A percentile compares a stretch with the other conserved stretches of the same genome.
phyloP scores from a whole-genome alignment of 1,284 basidiomycete species.

The Irpex sp. region DNA sequence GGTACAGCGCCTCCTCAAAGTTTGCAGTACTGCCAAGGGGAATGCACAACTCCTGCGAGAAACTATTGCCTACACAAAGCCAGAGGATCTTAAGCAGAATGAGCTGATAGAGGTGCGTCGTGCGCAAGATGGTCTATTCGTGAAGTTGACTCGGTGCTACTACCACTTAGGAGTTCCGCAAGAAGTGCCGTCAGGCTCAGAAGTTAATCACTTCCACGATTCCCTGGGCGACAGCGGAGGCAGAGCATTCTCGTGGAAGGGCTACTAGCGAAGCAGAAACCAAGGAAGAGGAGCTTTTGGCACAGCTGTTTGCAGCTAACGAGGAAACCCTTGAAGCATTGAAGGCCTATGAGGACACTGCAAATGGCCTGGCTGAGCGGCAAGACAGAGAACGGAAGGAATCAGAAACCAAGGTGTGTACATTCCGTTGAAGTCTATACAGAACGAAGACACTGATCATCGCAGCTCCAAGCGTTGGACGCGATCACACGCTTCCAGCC shows the following conservation, averaged over 20 bases:
- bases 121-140: no score
- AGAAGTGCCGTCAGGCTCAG: slow-evolving; percentile 65
- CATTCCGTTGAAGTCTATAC: not conserved
- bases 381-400: slow-evolving; percentile 28
- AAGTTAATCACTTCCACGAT: slow-evolving; percentile 72
- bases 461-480: slow-evolving; percentile 22
- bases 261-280: slow-evolving; percentile 28
- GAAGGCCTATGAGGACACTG: slow-evolving; percentile 57
- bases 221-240: slow-evolving; percentile 74
- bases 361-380: slow-evolving; percentile 53
- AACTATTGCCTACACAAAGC: slow-evolving; percentile 57
- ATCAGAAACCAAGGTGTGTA: slow-evolving; percentile 20
- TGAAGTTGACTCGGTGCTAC: no score
- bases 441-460: not conserved
- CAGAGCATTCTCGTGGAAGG: slow-evolving; percentile 47
- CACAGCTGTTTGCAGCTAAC: slow-evolving; percentile 61
- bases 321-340: slow-evolving; percentile 45
- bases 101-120: slow-evolving; percentile 53
- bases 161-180: slow-evolving; percentile 61
- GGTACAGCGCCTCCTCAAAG: slow-evolving; percentile 68
- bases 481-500: slow-evolving; percentile 46
- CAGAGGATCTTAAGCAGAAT: slow-evolving; percentile 55
- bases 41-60: slow-evolving; percentile 68
- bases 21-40: slow-evolving; percentile 69
- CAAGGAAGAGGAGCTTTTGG: slow-evolving; percentile 57